Evolutionary conservation across 2,329 filamentous ascomycete species (phyloP), one percentile per base, ranked within the genome.

Genomic region (Diaporthe helianthi): DNA sequence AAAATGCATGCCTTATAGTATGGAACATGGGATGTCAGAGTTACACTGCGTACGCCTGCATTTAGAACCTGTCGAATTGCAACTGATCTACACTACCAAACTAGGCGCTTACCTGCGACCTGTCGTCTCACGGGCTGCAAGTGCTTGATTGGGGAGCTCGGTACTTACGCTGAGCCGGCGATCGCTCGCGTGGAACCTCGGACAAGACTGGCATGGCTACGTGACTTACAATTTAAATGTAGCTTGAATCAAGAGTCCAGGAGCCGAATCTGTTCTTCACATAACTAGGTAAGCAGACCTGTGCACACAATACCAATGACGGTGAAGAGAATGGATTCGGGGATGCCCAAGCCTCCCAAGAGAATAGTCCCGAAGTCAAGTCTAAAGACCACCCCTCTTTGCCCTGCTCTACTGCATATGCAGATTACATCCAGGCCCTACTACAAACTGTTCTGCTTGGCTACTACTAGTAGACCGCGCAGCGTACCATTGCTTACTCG

Each of bases 81-180:
- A 77, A 51, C 22, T 71, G 8, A 78, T 76, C 33, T 77, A 79
- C 47, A 71, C 73, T 10, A 76, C 77, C 0, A 76, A 75, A 33
- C 72, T 76, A 49, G 41, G 58, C 58, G 58, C 58, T 36, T 63
- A 63, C 47, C 44, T 63, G 58, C n/a, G 44, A 24, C 29, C 58
- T 12, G 29, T 15, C n/a, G 15, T n/a, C n/a, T n/a, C n/a, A n/a
- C n/a, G n/a, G n/a, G n/a, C n/a, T n/a, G n/a, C n/a, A n/a, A n/a
- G n/a, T 47, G 41, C 41, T 47, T 47, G 41, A 47, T 33, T 33
- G 19, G 55, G 10, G 41, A 33, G 19, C 12, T 31, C 15, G 41
- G 29, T 10, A 17, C n/a, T n/a, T n/a, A n/a, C 6, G 19, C 41
- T 26, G 41, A 19, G 3, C 44, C 10, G 29, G 8, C 19, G 29